Evolutionary conservation across 2,329 filamentous ascomycete genomes (phyloP), one percentile per base, ranked within the genome.

Genomic region (Phialemoniopsis sp.): DNA sequence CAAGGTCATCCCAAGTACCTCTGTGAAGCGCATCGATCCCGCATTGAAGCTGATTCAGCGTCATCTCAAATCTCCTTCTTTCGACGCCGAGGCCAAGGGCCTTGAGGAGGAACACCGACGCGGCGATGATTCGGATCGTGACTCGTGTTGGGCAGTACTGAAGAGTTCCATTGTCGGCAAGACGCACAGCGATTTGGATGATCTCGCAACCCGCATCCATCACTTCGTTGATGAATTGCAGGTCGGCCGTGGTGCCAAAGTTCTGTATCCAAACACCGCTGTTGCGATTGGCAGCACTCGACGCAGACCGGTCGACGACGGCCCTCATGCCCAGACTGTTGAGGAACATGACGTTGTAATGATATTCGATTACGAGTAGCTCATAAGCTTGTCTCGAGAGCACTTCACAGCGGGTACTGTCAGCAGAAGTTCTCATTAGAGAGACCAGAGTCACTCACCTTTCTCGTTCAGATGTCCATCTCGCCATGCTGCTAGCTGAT

Each of bases 161-260:
- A n/a, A 79, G 56, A 7, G 55, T 56, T 1, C 60, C 61, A 3
- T 58, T 60, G 18, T 75, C 66, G 3, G 66, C 66, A 2, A 78
- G 60, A 31, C 69, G 62, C 1, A 61, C 67, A 3, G 72, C 68
- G 36, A 68, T 73, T 35, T 70, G 58, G 4, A 78, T 54, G 19
- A 75, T 73, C 38, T 73, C 61, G 33, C 70, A 69, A 42, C 69
- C 73, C 2, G 69, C 70, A 15, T 76, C 69, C 4, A 76, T 71
- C 2, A 78, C 74, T 49, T 76, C 72, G 50, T 70, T 67, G 13
- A 78, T 74, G 45, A 76, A 77, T 29, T 68, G 66, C 39, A 73
- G 76, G 46, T 78, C 73, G 35, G 64, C 63, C 2, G 67, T 63
- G 60, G 46, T 70, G 58, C 12, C 64, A 54, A 10, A 67, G 50